Evolutionary conservation across 352 stramenopile species (phyloP).

Genomic region (Phytophthora citrophthora): DNA sequence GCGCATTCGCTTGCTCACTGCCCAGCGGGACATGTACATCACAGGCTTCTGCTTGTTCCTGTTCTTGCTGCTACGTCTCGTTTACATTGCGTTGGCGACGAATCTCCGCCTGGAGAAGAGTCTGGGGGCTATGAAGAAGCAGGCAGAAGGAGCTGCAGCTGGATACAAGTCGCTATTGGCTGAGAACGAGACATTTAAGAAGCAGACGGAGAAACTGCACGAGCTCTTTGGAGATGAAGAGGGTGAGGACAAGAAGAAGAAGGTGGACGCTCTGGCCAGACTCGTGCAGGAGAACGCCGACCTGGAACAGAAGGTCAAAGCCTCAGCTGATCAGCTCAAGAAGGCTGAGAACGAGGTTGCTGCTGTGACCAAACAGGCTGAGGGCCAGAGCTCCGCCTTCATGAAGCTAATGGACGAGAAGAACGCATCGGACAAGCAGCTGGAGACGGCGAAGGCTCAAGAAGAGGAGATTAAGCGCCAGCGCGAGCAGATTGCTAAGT

Average conservation of each 20-base stretch:
- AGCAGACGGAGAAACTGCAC: conserved; percentile 76
- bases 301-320: conserved; percentile 50
- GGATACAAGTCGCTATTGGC: conserved; percentile 75
- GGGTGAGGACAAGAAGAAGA: conserved; percentile 49
- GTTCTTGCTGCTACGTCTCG: conserved; percentile 78
- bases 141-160: conserved; percentile 66
- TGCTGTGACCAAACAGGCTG: conserved; percentile 78
- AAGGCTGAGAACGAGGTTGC: conserved; percentile 55
- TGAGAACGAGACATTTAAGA: conserved; percentile 72
- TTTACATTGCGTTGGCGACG: conserved; percentile 73
- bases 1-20: conserved; percentile 78
- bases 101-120: conserved; percentile 80
- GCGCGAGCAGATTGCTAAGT: conserved; percentile 48
- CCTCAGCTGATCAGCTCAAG: conserved; percentile 45
- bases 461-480: conserved; percentile 54
- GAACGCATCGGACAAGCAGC: conserved; percentile 57
- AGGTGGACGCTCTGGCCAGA: conserved; percentile 52
- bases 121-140: conserved; percentile 77
- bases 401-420: conserved; percentile 89
- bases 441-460: conserved; percentile 45
- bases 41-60: conserved; percentile 86
- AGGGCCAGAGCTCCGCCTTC: conserved; percentile 77
- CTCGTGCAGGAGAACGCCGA: conserved; percentile 71
- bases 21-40: conserved; percentile 90
- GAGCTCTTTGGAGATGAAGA: conserved; percentile 46